phyloP scores from a whole-genome alignment of 345 rosid genomes.

The rapeseed (Brassica napus) region DNA sequence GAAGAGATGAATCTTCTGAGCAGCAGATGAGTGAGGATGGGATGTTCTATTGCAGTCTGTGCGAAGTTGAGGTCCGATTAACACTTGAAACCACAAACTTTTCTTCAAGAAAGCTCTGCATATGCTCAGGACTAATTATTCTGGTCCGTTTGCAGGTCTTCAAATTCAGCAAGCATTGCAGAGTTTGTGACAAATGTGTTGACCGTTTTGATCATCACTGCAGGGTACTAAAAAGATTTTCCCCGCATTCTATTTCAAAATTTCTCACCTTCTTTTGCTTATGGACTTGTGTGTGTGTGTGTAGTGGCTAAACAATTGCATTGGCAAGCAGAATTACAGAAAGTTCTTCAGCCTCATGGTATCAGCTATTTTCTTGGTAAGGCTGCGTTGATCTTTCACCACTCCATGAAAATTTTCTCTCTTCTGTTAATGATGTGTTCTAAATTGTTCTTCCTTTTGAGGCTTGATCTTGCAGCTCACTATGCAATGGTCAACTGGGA shows the following conservation, averaged over 20 bases:
- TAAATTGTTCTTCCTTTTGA: constrained; percentile 35
- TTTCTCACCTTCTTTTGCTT: constrained; percentile 26
- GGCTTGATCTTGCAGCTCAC: constrained; percentile 94
- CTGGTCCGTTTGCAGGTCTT: constrained; percentile 59
- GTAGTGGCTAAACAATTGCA: constrained; percentile 97
- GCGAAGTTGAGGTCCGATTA: constrained; percentile 85
- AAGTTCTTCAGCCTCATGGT: constrained; percentile 95
- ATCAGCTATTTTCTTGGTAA: constrained; percentile 86
- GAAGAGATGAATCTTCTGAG: constrained; percentile 63
- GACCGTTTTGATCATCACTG: constrained; percentile 94
- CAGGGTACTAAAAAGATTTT: constrained; percentile 59
- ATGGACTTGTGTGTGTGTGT: constrained; percentile 39
- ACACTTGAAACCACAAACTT: constrained; percentile 11
- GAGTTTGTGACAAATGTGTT: constrained; percentile 97
- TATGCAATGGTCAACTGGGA: constrained; percentile 88
- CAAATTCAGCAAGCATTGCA: constrained; percentile 96
- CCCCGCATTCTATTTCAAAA: neutral
- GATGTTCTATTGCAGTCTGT: constrained; percentile 95
- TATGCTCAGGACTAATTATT: neutral
- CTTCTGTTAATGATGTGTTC: neutral
- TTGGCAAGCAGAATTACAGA: constrained; percentile 81
- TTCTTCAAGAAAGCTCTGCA: constrained; percentile 1
- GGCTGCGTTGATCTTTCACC: constrained; percentile 29
- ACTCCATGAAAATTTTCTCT: neutral
- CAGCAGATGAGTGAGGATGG: constrained; percentile 86